Base-by-base conservation (phyloP, 2,329 filamentous ascomycete species). In the Chrysoporthe cubensis region DNA sequence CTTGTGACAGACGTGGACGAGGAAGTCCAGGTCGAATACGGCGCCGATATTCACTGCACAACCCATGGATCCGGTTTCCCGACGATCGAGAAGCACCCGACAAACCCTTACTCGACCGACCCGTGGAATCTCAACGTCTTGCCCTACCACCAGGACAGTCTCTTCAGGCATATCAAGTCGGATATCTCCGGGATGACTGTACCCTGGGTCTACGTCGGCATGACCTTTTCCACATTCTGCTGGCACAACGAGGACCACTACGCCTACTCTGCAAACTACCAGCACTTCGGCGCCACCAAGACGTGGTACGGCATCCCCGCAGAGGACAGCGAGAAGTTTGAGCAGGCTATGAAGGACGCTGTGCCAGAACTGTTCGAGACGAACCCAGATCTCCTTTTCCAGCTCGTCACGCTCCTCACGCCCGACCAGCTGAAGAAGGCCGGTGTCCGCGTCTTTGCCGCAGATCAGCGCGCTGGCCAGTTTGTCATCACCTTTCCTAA, bases 201-300 rank as follows among this genome's bases (percentile, higher is more conserved):
- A 8, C 96, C 96, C 0, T 99, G 96, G 96, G 89, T 99, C 3
- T 99, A 99, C 76, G 96, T 99, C 4, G 96, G 96, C 70, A 99
- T 99, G 96, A 96, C 97, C 50, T 99, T 99, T 77, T 99, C 96
- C 0, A 98, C 96, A 0, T 99, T 99, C 76, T 99, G 96, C 79
- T 99, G 96, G 96, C 96, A 99, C 78, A 97, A 97, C 71, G 96
- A 99, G 76, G 96, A 99, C 75, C 96, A 99, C 76, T 97, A 97
- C 76, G 91, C 96, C 1, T 99, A 98, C 77, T 99, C 96, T 0
- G 92, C 96, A 64, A 99, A 99, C 73, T 99, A 98, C 74, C 96
- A 99, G 77, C 96, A 99, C 75, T 97, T 99, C 74, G 96, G 96
- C 11, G 94, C 94, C 1, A 99, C 96, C 1, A 99, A 99, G 81